phyloP scores from a whole-genome alignment of 306 rosid species.

The Lathyrus tuberosus region DNA sequence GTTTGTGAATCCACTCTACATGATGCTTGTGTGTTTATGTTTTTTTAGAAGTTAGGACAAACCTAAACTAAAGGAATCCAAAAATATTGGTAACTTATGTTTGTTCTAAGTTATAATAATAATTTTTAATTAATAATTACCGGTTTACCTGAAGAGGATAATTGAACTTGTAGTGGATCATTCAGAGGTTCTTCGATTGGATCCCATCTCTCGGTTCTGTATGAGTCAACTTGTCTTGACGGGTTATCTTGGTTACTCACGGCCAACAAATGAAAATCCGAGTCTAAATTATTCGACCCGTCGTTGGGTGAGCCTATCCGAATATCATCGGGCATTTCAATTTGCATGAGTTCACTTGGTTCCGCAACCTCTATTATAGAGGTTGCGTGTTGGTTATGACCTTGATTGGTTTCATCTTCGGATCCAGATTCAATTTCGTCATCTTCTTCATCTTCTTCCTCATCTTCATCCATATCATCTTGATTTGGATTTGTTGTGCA shows the following conservation, averaged over 20 bases:
- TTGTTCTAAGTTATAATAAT: neutral
- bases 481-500: conserved; percentile 27
- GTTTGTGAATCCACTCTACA: too few relatives aligned
- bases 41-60: too few relatives aligned
- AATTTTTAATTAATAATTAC: neutral
- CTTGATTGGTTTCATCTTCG: conserved; percentile 51
- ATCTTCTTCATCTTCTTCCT: conserved; percentile 47
- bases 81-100: neutral
- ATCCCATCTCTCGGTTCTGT: conserved; percentile 53
- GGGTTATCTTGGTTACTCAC: conserved; percentile 47
- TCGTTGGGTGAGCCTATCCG: conserved; percentile 85
- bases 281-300: conserved; percentile 70
- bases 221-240: conserved; percentile 39
- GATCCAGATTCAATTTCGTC: conserved; percentile 52
- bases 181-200: conserved; percentile 24
- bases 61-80: too few relatives aligned
- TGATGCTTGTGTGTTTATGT: too few relatives aligned
- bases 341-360: conserved; percentile 80
- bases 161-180: conserved; percentile 44
- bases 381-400: neutral
- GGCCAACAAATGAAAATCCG: conserved; percentile 65
- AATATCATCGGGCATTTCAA: conserved; percentile 83
- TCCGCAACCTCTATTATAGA: conserved; percentile 23
- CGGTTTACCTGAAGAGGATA: conserved; percentile 55
- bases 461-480: conserved; percentile 53